These are phyloP conservation scores for Astathelohania contejeani DNA, from an alignment of 371 early-diverging fungal genomes.

Conservation along the genomic window DNA sequence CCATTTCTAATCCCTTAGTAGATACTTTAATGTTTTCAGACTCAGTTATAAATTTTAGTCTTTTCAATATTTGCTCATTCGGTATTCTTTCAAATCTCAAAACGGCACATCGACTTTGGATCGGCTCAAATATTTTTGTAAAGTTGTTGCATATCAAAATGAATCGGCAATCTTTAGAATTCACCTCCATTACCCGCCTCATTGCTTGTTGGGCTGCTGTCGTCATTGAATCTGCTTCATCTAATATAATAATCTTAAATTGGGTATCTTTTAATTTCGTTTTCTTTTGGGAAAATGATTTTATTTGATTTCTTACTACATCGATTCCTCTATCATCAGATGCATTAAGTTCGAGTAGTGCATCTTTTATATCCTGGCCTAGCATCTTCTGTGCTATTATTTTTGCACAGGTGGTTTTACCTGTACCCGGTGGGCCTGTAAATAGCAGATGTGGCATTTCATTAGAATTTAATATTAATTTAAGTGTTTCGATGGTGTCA, in stretches of 20 bases:
- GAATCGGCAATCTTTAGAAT: constrained; percentile 77
- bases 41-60: constrained; percentile 65
- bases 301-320: constrained; percentile 83
- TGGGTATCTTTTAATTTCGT: constrained; percentile 66
- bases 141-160: constrained; percentile 89
- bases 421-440: constrained; percentile 87
- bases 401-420: constrained; percentile 86
- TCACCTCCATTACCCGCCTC: constrained; percentile 85
- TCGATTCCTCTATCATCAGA: constrained; percentile 96
- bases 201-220: constrained; percentile 62
- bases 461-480: constrained; percentile 65
- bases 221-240: constrained; percentile 72
- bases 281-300: constrained; percentile 88
- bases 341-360: constrained; percentile 82
- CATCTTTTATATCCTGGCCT: constrained; percentile 63
- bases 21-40: constrained; percentile 57
- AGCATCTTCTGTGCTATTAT: constrained; percentile 71
- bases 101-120: constrained; percentile 88
- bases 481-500: constrained; percentile 68
- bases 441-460: constrained; percentile 90
- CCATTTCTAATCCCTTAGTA: constrained; percentile 56
- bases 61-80: constrained; percentile 59
- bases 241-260: constrained; percentile 84
- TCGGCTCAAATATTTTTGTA: constrained; percentile 91
- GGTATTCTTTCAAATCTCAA: constrained; percentile 65